Percentiles rank a stretch among this genome's conserved stretches.
These are phyloP conservation scores for Malus fusca DNA, from an alignment of 306 rosid species.

Conservation along the genomic window DNA sequence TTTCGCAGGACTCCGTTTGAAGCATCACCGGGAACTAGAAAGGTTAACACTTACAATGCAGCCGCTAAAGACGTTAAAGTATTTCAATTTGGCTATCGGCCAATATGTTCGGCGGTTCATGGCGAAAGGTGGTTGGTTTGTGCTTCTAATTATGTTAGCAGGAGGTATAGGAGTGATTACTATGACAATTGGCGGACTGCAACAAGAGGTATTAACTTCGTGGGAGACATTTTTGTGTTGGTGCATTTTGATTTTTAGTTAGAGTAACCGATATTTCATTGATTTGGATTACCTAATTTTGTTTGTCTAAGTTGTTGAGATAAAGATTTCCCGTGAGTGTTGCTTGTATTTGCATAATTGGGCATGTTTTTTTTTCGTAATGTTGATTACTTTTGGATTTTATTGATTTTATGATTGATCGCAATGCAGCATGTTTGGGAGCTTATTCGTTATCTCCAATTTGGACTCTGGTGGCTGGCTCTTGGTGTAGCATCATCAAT, in stretches of 20 bases:
- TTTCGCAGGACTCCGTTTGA: slow-evolving; percentile 2
- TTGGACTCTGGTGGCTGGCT: slow-evolving; percentile 12
- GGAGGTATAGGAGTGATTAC: slow-evolving; percentile 3
- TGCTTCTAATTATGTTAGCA: slow-evolving; percentile 1
- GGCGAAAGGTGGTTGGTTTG: slow-evolving; percentile 6
- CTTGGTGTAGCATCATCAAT: slow-evolving; percentile 14
- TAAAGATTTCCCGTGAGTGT: neutral
- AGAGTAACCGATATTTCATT: neutral
- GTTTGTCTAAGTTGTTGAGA: neutral
- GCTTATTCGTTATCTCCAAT: slow-evolving; percentile 1
- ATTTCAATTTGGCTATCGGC: neutral
- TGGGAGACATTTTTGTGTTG: neutral
- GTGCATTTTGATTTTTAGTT: neutral
- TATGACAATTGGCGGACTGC: neutral
- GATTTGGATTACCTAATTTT: neutral
- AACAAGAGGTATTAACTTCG: neutral
- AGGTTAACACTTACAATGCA: neutral
- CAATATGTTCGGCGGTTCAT: neutral
- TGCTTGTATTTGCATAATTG: neutral
- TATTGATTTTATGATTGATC: neutral
- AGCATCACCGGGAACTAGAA: slow-evolving; percentile 5
- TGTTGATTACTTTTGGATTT: neutral
- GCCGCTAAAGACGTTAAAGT: slow-evolving; percentile 6
- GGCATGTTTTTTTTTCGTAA: neutral
- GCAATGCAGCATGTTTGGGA: neutral